phyloP scores from a whole-genome alignment of 1,139 yeast genomes.

The Suhomyces yuchorum region DNA sequence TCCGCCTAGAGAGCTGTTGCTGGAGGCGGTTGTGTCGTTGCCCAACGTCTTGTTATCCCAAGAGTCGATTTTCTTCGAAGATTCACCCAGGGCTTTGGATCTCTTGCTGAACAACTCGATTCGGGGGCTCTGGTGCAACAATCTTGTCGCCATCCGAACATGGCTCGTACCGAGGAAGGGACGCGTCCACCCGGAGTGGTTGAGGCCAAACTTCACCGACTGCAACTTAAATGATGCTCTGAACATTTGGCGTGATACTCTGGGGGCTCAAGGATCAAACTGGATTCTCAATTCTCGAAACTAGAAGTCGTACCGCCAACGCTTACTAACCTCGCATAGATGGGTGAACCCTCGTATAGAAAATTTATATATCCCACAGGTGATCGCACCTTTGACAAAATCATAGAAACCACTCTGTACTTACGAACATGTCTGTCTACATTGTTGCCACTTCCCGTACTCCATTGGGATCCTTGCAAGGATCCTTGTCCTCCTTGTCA shows the following conservation, averaged over 20 bases:
- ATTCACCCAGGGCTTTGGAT: not conserved
- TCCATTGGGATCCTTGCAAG: constrained; percentile 93
- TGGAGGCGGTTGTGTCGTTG: not conserved
- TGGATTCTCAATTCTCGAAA: not conserved
- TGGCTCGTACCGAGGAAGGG: not conserved
- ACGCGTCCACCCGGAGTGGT: not conserved
- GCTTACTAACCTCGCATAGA: constrained; percentile 3
- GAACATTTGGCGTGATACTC: not conserved
- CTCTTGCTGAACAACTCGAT: not conserved
- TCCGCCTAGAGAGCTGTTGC: not conserved
- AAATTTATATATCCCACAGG: constrained; percentile 4
- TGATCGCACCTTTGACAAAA: constrained; percentile 4
- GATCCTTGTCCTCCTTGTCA: constrained; percentile 69
- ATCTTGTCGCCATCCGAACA: not conserved
- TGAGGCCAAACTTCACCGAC: not conserved
- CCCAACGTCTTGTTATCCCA: not conserved
- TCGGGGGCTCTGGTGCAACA: not conserved
- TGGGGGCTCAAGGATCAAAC: not conserved
- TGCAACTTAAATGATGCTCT: not conserved
- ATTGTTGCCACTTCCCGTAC: constrained; percentile 92
- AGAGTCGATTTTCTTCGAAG: not conserved
- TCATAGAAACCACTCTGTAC: constrained; percentile 1
- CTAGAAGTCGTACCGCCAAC: not conserved
- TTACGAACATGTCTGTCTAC: constrained; percentile 54
- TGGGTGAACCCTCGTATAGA: constrained; percentile 7